Percentiles rank a stretch among this genome's conserved stretches.
Conservation (phyloP, 129 eudicot species). For the Tagetes patula region DNA sequence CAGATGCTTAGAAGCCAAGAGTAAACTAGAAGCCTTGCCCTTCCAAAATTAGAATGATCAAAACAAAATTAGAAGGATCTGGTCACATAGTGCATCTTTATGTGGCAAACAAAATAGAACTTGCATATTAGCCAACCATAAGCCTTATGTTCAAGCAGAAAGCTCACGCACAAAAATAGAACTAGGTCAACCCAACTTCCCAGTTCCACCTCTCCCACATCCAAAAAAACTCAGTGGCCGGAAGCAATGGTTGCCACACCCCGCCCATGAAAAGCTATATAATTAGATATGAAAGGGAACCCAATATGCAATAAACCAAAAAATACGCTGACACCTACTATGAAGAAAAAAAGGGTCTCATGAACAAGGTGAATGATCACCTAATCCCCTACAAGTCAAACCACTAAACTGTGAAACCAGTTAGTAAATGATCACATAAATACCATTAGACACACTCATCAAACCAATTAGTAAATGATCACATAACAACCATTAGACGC, state of each 20-base stretch:
- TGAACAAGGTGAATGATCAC: background rate
- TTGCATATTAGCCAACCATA: slow-evolving; percentile 8
- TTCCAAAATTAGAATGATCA: slow-evolving; percentile 1
- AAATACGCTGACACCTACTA: background rate
- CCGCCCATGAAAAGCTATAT: background rate
- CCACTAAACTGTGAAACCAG: background rate
- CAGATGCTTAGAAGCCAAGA: slow-evolving; percentile 18
- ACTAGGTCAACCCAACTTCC: slow-evolving; percentile 1
- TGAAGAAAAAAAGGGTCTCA: slow-evolving; percentile 10
- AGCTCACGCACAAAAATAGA: background rate
- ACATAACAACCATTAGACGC: background rate
- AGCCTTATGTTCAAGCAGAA: slow-evolving; percentile 7
- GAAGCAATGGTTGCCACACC: background rate
- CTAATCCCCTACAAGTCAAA: slow-evolving; percentile 5
- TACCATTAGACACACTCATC: background rate
- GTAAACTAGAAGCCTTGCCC: background rate
- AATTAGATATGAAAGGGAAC: background rate
- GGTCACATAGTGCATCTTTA: background rate
- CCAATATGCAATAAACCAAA: slow-evolving; percentile 4
- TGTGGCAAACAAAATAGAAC: slow-evolving; percentile 6
- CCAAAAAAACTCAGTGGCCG: slow-evolving; percentile 8
- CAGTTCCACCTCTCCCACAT: background rate
- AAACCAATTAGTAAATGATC: background rate
- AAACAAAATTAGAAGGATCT: slow-evolving; percentile 4
- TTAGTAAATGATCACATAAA: background rate